phyloP scores from a whole-genome alignment of 176 grass and related monocot species.

The Carex littledalei region DNA sequence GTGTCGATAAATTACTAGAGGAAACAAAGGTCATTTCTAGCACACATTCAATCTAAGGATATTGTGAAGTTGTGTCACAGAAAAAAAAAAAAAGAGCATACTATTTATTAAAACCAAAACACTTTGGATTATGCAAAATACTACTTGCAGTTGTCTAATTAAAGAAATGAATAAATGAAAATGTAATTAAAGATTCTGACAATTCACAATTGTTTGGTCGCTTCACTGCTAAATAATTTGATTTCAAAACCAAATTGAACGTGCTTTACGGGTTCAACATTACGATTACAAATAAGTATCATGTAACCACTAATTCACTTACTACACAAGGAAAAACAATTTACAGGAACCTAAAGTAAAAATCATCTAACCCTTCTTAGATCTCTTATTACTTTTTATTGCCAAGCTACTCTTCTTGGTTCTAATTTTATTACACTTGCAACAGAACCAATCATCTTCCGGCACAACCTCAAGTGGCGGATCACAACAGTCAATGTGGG shows the following conservation, averaged over 20 bases:
- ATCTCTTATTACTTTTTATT: conserved; percentile 18
- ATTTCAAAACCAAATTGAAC: not conserved
- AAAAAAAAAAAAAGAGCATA: too few species aligned
- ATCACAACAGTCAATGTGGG: conserved; percentile 77
- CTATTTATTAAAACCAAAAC: not conserved
- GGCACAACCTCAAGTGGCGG: conserved; percentile 61
- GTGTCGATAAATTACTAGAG: too few species aligned
- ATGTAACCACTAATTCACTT: not conserved
- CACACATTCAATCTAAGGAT: too few species aligned
- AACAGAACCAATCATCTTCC: conserved; percentile 59
- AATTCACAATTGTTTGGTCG: not conserved
- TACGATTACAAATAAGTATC: not conserved
- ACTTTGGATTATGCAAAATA: not conserved
- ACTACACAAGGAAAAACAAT: not conserved
- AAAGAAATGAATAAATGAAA: not conserved
- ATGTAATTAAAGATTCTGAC: not conserved
- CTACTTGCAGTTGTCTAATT: not conserved
- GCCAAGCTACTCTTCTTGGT: not conserved
- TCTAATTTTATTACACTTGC: conserved; percentile 30
- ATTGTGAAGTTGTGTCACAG: too few species aligned
- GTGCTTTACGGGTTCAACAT: not conserved
- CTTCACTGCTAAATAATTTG: not conserved
- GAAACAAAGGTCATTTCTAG: too few species aligned
- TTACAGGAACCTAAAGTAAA: not conserved
- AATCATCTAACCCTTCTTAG: not conserved